A percentile compares a stretch with the other conserved stretches of the same genome.
Conservation (phyloP, 2,329 filamentous ascomycete genomes). For the Clonostachys rosea region DNA sequence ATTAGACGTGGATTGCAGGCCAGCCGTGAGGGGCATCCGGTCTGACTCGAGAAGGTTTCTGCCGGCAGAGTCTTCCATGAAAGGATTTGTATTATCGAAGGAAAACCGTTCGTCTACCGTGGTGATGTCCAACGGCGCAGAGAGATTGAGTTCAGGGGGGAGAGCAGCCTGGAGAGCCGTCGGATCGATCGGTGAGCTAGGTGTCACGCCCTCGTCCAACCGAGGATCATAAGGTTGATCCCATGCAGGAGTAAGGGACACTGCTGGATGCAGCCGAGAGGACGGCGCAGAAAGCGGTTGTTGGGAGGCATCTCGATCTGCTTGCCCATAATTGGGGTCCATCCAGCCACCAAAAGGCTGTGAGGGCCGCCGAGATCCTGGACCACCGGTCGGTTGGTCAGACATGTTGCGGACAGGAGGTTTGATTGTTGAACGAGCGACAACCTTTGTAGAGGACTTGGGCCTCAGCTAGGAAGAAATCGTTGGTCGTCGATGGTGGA, state of each 20-base stretch:
- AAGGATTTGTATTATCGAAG: conserved; percentile 13
- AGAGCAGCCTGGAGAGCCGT: conserved; percentile 49
- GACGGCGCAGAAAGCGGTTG: too few relatives aligned
- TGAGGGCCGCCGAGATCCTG: too few relatives aligned
- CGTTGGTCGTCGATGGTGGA: too few relatives aligned
- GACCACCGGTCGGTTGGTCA: too few relatives aligned
- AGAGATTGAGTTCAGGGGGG: conserved; percentile 34
- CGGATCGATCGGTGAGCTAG: conserved; percentile 47
- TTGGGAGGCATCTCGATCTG: too few relatives aligned
- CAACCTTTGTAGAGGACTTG: too few relatives aligned
- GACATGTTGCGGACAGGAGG: too few relatives aligned
- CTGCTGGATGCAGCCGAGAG: too few relatives aligned
- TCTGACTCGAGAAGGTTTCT: conserved; percentile 49
- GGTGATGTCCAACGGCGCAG: neutral
- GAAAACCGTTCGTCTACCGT: neutral
- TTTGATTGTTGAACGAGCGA: too few relatives aligned
- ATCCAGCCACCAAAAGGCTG: too few relatives aligned
- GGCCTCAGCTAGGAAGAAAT: too few relatives aligned
- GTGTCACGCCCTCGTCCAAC: conserved; percentile 25
- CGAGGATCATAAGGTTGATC: conserved; percentile 36
- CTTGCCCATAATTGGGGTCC: too few relatives aligned
- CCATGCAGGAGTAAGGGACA: conserved; percentile 23
- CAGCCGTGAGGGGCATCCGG: conserved; percentile 50
- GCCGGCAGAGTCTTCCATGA: conserved; percentile 22
- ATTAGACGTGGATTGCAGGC: conserved; percentile 44